Evolutionary conservation across 2,329 filamentous ascomycete genomes (phyloP).

Genomic region (Gyromitra esculenta): DNA sequence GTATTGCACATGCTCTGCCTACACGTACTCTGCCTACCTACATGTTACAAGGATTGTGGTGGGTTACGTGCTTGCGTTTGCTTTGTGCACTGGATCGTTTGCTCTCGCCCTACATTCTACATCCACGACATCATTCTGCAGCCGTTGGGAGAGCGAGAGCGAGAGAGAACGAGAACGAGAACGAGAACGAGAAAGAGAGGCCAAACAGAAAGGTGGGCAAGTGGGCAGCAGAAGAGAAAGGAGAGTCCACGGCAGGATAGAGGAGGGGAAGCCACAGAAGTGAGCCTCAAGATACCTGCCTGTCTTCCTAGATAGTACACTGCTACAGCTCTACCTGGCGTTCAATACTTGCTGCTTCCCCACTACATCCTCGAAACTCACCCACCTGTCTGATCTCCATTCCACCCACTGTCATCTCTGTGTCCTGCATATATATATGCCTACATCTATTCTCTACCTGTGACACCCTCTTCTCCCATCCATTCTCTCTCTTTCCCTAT

Average conservation of each 20-base stretch:
- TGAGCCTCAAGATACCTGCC: slow-evolving; percentile 27
- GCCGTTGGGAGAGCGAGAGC: slow-evolving; percentile 20
- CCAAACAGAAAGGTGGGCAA: not conserved
- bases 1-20: not conserved
- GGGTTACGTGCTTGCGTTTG: slow-evolving; percentile 49
- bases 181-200: not conserved
- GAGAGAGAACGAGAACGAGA: not conserved
- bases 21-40: not conserved
- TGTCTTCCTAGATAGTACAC: slow-evolving; percentile 26
- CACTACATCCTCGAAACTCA: slow-evolving; percentile 31
- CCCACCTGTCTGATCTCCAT: slow-evolving; percentile 3
- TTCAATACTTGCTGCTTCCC: slow-evolving; percentile 6
- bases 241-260: slow-evolving; percentile 5
- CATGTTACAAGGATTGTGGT: slow-evolving; percentile 44
- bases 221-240: slow-evolving; percentile 1
- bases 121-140: slow-evolving; percentile 50
- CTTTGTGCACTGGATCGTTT: slow-evolving; percentile 47
- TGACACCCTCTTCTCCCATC: slow-evolving; percentile 10
- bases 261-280: not conserved
- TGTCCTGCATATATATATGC: slow-evolving; percentile 11
- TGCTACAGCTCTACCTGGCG: slow-evolving; percentile 28
- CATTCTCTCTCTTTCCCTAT: slow-evolving; percentile 7
- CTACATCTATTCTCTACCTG: not conserved
- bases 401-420: slow-evolving; percentile 11
- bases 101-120: slow-evolving; percentile 42